Base-by-base conservation (phyloP, 2,329 filamentous ascomycete species). In the Cladobotryum mycophilum region DNA sequence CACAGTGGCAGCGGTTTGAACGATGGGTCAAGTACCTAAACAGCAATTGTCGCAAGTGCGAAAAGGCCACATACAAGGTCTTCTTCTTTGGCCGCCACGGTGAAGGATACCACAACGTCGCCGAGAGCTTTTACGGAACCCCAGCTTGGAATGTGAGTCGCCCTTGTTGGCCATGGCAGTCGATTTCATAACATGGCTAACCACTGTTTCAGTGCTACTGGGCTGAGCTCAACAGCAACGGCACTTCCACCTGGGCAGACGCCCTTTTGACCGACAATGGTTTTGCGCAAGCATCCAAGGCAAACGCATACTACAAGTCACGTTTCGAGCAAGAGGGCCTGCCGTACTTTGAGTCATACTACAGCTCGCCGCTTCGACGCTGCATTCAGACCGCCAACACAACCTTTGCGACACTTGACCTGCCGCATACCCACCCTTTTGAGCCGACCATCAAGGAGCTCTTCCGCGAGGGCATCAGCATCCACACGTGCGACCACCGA, bases 11-110 rank as follows among this genome's bases (percentile, higher is more conserved):
- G 64, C 76, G 79, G n/a, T 84, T 88, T 52, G 70, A 71, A 40
- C 64, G 76, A 53, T 82, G 82, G 59, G 74, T 88, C 25, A 60
- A 71, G 17, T 67, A 71, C 20, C 63, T 88, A 36, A 84, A 84
- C 67, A 54, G 56, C 11, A 58, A 63, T 25, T 65, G 66, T 47
- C 47, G 49, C 33, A 59, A 63, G 3, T 63, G 73, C n/a, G 63
- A 65, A 9, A 73, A 70, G 45, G 74, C 76, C 13, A 68, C 73
- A 30, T 88, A 86, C 70, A 84, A 85, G 60, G 72, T 89, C 9
- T 62, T 89, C 30, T 84, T 84, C 65, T 73, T 87, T 64, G 84
- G 80, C 3, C 80, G 86, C 37, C 86, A 89, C 61, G 86, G 85
- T 18, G 78, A 89, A 65, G 85, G 85, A 12, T 80, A 70, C 58